Conservation (phyloP, 2,329 filamentous ascomycete genomes). For the Aureobasidium sp. region DNA sequence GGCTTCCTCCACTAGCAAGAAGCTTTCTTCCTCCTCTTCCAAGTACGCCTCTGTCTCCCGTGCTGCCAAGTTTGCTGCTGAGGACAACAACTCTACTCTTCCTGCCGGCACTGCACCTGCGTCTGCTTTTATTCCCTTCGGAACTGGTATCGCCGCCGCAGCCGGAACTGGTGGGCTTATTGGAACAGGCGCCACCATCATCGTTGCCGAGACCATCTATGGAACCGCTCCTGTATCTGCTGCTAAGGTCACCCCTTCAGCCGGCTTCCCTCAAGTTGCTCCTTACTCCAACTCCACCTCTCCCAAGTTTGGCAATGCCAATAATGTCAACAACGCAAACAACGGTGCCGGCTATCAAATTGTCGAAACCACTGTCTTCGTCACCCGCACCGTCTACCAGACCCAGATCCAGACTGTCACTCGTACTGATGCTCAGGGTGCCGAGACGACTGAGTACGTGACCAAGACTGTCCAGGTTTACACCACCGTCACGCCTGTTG, state of each 20-base stretch:
- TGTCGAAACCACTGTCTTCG: background rate
- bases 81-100: constrained; percentile 6
- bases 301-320: background rate
- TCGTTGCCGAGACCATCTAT: background rate
- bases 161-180: background rate
- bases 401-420: background rate
- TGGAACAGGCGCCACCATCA: background rate
- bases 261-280: constrained; percentile 3
- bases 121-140: background rate
- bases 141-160: background rate
- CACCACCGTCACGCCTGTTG: constrained; percentile 10
- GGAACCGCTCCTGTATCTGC: constrained; percentile 1
- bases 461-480: constrained; percentile 1
- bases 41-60: background rate
- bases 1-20: background rate
- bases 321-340: background rate
- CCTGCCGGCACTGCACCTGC: background rate
- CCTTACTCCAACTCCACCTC: constrained; percentile 7
- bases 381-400: constrained; percentile 6
- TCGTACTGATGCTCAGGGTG: constrained; percentile 3
- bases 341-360: background rate
- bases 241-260: constrained; percentile 1
- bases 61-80: background rate
- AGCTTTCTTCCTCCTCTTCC: background rate
- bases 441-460: constrained; percentile 8